Evolutionary conservation across 2,329 filamentous ascomycete species (phyloP).

Genomic region (Monosporascus sp.): DNA sequence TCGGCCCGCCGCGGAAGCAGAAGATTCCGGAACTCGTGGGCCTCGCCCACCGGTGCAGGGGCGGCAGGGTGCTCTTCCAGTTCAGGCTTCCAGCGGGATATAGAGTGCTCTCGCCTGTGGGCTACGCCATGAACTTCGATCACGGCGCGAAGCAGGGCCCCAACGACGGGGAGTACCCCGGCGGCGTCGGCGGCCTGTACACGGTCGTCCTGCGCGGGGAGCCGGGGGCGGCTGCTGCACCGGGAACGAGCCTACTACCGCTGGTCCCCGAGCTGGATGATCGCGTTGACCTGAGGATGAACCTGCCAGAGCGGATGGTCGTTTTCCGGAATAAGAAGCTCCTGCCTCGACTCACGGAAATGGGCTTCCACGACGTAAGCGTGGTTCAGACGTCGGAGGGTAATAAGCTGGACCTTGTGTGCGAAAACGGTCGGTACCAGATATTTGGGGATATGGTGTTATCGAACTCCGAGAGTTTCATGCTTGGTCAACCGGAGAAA

Average conservation of each 20-base stretch:
- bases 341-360: neutral
- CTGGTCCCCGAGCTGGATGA: neutral
- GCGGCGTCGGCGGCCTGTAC: neutral
- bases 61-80: neutral
- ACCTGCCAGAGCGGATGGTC: neutral
- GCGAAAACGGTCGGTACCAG: neutral
- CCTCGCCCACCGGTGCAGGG: neutral
- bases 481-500: neutral
- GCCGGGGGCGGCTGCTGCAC: neutral
- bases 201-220: neutral
- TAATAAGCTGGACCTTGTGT: neutral
- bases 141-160: neutral
- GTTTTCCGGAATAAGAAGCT: neutral
- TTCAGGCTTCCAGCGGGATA: neutral
- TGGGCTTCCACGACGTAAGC: neutral
- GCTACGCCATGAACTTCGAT: constrained; percentile 1
- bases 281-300: neutral
- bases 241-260: neutral
- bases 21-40: neutral
- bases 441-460: neutral
- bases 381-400: neutral
- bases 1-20: neutral
- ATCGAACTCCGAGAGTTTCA: neutral
- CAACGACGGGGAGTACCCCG: neutral
- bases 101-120: neutral